Evolutionary conservation across 148 eudicot genomes (phyloP), one percentile per base, ranked within the genome.

Genomic region (Persicaria tinctoria): DNA sequence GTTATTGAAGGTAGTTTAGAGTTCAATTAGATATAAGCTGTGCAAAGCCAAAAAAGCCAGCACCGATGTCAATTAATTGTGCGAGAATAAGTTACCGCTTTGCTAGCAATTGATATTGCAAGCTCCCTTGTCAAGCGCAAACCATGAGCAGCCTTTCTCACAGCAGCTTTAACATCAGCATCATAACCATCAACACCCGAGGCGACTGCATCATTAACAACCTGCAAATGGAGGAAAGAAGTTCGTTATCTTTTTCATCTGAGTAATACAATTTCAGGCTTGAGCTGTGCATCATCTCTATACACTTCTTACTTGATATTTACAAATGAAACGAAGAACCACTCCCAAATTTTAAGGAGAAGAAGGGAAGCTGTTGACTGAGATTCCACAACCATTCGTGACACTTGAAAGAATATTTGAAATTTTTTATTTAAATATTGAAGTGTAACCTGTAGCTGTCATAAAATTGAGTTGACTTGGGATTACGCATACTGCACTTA

Each of bases 81-180:
- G 70, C 14, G 32, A 57, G 47, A 66, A 77, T 32, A 75, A 86
- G 92, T 84, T 75, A 95, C 99, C 62, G 91, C 97, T 85, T 92
- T 92, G 80, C 97, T 80, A 81, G 99, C 97, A 85, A 92, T 88
- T 74, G 94, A 83, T 86, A 95, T 89, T 46, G 97, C 99, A 76
- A 86, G 84, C 77, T 90, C 97, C 82, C 99, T 87, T 57, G 91
- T 89, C 81, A 95, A 86, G 73, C 97, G 99, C 86, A 95, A 88
- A 77, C 94, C 97, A 85, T 88, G 92, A 41, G 99, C 97, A 85
- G 99, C 94, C 84, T 92, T 95, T 79, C 90, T 85, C 79, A 95
- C 97, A 50, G 93, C 71, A 76, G 85, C 84, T 78, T 85, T 84
- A 53, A 79, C 87, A 73, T 88, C 92, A 27, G 89, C 80, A 82